phyloP scores from a whole-genome alignment of 2,329 filamentous ascomycete genomes.

The Fusarium nisikadoi region DNA sequence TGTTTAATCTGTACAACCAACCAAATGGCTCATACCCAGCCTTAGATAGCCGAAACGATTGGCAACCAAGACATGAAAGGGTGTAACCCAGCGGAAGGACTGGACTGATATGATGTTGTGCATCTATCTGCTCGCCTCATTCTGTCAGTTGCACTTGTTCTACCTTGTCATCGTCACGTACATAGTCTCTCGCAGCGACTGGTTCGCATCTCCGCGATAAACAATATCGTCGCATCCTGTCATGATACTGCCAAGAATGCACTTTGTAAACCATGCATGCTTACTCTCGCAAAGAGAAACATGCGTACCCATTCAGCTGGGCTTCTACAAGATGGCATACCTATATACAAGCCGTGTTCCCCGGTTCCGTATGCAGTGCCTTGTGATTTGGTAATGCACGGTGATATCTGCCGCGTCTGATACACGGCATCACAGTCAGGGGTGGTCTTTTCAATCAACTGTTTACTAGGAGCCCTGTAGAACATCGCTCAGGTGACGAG shows the following conservation, averaged over 20 bases:
- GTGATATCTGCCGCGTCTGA: neutral
- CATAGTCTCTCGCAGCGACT: neutral
- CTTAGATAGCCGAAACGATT: constrained; percentile 8
- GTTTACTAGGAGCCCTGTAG: neutral
- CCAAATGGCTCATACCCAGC: neutral
- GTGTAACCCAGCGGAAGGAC: neutral
- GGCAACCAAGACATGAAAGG: constrained; percentile 4
- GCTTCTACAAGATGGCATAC: neutral
- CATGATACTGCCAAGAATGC: neutral
- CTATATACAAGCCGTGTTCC: neutral
- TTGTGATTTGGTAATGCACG: constrained; percentile 10
- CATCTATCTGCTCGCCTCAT: constrained; percentile 17
- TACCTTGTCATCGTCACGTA: neutral
- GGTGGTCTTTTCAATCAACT: neutral
- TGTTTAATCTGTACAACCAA: constrained; percentile 3
- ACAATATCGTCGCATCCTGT: neutral
- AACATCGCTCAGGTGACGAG: neutral
- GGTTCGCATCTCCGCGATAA: neutral
- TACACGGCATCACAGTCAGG: neutral
- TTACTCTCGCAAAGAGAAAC: neutral
- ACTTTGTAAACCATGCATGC: constrained; percentile 6
- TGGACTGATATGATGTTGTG: neutral
- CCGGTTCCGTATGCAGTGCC: neutral
- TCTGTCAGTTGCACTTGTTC: neutral
- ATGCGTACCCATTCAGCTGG: neutral